Conservation (phyloP, 1,284 basidiomycete species). For the Tylopilus sp. region DNA sequence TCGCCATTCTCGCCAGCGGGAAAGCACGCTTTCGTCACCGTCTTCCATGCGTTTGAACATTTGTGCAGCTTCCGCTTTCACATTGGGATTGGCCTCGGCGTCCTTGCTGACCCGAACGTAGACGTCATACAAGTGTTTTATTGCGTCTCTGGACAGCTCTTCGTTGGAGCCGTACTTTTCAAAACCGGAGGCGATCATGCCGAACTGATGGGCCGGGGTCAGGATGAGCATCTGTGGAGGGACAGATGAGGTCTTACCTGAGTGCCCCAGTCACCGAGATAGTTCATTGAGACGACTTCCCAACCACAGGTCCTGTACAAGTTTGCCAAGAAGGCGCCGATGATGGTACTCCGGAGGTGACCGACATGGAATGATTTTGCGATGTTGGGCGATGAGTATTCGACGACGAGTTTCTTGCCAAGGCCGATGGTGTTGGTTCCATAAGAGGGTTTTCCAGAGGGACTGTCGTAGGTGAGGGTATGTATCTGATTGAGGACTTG, state of each 20-base stretch:
- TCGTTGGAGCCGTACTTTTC: constrained; percentile 92
- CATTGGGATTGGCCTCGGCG: constrained; percentile 74
- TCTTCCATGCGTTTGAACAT: constrained; percentile 99
- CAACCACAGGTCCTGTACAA: constrained; percentile 95
- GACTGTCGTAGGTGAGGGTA: constrained; percentile 71
- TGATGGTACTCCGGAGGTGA: constrained; percentile 97
- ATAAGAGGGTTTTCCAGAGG: constrained; percentile 70
- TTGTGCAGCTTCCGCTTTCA: constrained; percentile 87
- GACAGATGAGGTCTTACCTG: constrained; percentile 62
- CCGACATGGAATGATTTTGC: constrained; percentile 99
- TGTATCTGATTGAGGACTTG: constrained; percentile 88
- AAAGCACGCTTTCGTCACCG: constrained; percentile 85
- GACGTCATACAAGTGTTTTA: constrained; percentile 95
- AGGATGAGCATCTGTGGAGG: constrained; percentile 1
- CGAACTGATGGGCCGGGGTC: constrained; percentile 63
- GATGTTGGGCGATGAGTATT: constrained; percentile 98
- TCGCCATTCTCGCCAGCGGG: constrained; percentile 95
- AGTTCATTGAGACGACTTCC: constrained; percentile 94
- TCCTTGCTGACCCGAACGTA: constrained; percentile 97
- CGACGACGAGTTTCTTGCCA: constrained; percentile 85
- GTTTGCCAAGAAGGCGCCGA: constrained; percentile 94
- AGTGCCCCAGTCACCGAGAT: constrained; percentile 95
- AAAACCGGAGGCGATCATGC: constrained; percentile 93
- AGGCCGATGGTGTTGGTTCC: constrained; percentile 81
- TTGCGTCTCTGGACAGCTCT: constrained; percentile 88